Evolutionary conservation across 768 basidiomycete genomes (phyloP).

Genomic region (Hirschioporus abietinus): DNA sequence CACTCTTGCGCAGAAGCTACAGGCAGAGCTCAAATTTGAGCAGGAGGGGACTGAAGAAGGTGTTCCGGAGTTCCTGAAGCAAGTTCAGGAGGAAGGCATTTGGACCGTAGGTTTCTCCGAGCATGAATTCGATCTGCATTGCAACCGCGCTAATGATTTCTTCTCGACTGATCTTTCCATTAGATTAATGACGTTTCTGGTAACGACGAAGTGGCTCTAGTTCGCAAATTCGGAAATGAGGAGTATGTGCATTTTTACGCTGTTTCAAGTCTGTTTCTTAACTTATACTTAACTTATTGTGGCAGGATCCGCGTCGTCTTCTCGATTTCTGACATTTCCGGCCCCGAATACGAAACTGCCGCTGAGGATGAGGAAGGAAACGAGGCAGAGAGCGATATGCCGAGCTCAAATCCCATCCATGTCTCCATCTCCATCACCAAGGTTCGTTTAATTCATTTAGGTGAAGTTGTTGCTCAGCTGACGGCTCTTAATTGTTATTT

Average conservation of each 20-base stretch:
- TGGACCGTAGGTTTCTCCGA: conserved; percentile 60
- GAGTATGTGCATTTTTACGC: conserved; percentile 43
- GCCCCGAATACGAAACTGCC: conserved; percentile 30
- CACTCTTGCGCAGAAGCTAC: conserved; percentile 65
- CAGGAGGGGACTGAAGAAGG: conserved; percentile 43
- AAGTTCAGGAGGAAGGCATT: conserved; percentile 65
- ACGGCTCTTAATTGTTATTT: neutral
- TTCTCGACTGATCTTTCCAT: neutral
- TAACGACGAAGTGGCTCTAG: conserved; percentile 76
- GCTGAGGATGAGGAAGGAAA: conserved; percentile 27
- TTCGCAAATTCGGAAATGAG: conserved; percentile 89
- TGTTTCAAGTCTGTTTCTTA: neutral
- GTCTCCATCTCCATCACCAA: conserved; percentile 83
- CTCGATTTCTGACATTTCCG: conserved; percentile 84
- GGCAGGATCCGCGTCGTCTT: conserved; percentile 83
- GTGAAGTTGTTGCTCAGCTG: neutral
- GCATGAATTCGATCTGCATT: conserved; percentile 2
- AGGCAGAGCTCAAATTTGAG: conserved; percentile 85
- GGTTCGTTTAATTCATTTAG: conserved; percentile 31
- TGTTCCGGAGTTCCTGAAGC: conserved; percentile 71
- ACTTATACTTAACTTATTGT: neutral
- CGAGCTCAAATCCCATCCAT: conserved; percentile 62
- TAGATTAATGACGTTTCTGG: conserved; percentile 68
- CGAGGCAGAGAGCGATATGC: conserved; percentile 34
- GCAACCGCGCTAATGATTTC: neutral